Percentiles rank a stretch among this genome's conserved stretches.
Conservation (phyloP, 1,284 basidiomycete genomes). For the Cutaneotrichosporon sp. region DNA sequence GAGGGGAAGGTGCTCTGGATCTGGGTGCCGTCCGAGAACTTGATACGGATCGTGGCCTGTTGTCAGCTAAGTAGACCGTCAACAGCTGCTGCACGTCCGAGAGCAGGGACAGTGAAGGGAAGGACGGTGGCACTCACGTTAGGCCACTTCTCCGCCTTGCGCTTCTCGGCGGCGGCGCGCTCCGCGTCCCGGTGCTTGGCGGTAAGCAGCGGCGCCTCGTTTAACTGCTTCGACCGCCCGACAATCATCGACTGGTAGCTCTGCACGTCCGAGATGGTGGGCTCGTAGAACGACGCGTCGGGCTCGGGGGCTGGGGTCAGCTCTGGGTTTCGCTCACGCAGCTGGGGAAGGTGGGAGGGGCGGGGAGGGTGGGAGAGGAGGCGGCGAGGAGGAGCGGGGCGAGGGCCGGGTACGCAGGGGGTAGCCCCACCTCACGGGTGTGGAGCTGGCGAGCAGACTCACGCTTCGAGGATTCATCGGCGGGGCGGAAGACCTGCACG, state of each 20-base stretch:
- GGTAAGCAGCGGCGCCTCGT: slow-evolving; percentile 48
- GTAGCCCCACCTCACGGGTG: too few relatives aligned
- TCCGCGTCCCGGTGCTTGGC: slow-evolving; percentile 47
- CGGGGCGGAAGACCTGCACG: background rate
- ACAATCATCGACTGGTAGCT: slow-evolving; percentile 39
- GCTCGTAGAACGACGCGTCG: slow-evolving; percentile 46
- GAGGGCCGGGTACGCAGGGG: background rate
- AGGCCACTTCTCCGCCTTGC: slow-evolving; percentile 50
- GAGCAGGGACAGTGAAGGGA: background rate
- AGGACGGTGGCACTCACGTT: slow-evolving; percentile 31
- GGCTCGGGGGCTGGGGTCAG: slow-evolving; percentile 11
- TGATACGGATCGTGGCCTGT: slow-evolving; percentile 50
- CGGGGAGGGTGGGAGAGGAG: background rate
- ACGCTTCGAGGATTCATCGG: slow-evolving; percentile 3
- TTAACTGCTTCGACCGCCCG: slow-evolving; percentile 38
- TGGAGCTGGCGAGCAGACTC: too few relatives aligned
- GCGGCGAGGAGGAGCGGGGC: background rate
- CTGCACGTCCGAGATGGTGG: slow-evolving; percentile 46
- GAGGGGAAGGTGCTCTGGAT: slow-evolving; percentile 50
- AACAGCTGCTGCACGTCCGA: background rate
- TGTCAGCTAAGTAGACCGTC: background rate
- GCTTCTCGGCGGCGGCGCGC: slow-evolving; percentile 33
- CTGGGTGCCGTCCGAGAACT: slow-evolving; percentile 52
- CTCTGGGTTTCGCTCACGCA: background rate
- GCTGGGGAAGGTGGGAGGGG: background rate